Percentiles rank a stretch among this genome's conserved stretches.
These are phyloP conservation scores for Rossbeevera mucosa DNA, from an alignment of 768 basidiomycete genomes.

Conservation along the genomic window DNA sequence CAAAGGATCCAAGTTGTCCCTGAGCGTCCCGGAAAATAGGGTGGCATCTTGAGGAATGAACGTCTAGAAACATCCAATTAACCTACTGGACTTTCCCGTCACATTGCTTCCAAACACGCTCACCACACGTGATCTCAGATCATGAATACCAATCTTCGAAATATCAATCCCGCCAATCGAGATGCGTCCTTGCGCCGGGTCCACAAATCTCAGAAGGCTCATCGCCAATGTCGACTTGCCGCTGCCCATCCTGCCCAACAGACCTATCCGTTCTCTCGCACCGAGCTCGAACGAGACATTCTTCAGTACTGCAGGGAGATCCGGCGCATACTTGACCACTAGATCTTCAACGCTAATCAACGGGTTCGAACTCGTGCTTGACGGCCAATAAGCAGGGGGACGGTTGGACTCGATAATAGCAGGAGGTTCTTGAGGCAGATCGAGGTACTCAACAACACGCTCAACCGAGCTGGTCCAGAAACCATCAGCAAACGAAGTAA, in stretches of 20 bases:
- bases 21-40: constrained; percentile 74
- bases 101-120: constrained; percentile 28
- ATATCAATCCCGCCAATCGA: constrained; percentile 87
- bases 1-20: constrained; percentile 75
- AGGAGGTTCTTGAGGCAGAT: constrained; percentile 84
- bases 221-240: constrained; percentile 83
- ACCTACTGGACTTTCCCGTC: not conserved
- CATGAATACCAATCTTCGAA: constrained; percentile 77
- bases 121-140: constrained; percentile 71
- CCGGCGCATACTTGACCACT: constrained; percentile 77
- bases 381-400: constrained; percentile 92
- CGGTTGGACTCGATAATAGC: constrained; percentile 66
- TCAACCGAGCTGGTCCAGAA: constrained; percentile 65
- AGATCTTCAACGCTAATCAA: constrained; percentile 72
- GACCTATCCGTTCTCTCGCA: constrained; percentile 69
- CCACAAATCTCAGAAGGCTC: constrained; percentile 81
- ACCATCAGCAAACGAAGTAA: constrained; percentile 1
- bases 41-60: constrained; percentile 77
- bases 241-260: constrained; percentile 79
- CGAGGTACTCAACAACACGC: constrained; percentile 86
- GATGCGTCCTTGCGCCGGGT: constrained; percentile 72
- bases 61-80: constrained; percentile 42
- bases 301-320: constrained; percentile 76
- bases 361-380: constrained; percentile 52
- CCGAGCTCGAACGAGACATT: constrained; percentile 68